A percentile compares a stretch with the other conserved stretches of the same genome.
Evolutionary conservation across 805 yeast genomes (phyloP).

Genomic region (Spathaspora boniae): DNA sequence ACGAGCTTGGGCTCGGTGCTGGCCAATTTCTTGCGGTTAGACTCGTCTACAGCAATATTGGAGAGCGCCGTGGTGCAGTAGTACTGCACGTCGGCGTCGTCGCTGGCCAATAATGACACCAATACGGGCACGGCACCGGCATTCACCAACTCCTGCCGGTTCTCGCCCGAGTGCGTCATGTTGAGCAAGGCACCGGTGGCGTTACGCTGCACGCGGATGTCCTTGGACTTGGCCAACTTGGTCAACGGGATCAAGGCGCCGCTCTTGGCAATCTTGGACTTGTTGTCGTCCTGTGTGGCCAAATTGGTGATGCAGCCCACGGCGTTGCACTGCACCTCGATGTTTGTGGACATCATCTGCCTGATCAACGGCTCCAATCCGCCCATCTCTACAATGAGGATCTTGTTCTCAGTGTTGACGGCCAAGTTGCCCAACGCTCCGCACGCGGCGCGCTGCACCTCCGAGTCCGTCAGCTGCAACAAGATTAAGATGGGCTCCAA

Average conservation of each 20-base stretch:
- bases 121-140: slow-evolving; percentile 98
- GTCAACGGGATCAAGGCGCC: slow-evolving; percentile 96
- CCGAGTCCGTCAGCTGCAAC: slow-evolving; percentile 83
- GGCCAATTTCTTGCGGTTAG: slow-evolving; percentile 81
- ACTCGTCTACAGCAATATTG: slow-evolving; percentile 95
- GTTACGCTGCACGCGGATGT: slow-evolving; percentile 94
- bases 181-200: slow-evolving; percentile 97
- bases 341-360: slow-evolving; percentile 96
- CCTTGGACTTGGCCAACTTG: slow-evolving; percentile 89
- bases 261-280: slow-evolving; percentile 90
- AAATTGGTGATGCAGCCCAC: slow-evolving; percentile 98
- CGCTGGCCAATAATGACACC: slow-evolving; percentile 77
- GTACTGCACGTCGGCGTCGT: slow-evolving; percentile 96
- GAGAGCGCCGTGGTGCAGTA: slow-evolving; percentile 97
- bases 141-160: slow-evolving; percentile 91
- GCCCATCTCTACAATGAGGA: slow-evolving; percentile 95
- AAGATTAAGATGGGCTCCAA: slow-evolving; percentile 89
- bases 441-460: slow-evolving; percentile 97
- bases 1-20: slow-evolving; percentile 92
- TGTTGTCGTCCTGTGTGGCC: slow-evolving; percentile 97
- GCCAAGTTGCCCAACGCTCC: slow-evolving; percentile 99
- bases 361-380: slow-evolving; percentile 94
- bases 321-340: slow-evolving; percentile 98
- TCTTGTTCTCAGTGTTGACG: slow-evolving; percentile 91
- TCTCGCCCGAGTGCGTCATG: slow-evolving; percentile 97